Conservation (phyloP, 192 early-diverging fungal species). For the Pilaira anomala region DNA sequence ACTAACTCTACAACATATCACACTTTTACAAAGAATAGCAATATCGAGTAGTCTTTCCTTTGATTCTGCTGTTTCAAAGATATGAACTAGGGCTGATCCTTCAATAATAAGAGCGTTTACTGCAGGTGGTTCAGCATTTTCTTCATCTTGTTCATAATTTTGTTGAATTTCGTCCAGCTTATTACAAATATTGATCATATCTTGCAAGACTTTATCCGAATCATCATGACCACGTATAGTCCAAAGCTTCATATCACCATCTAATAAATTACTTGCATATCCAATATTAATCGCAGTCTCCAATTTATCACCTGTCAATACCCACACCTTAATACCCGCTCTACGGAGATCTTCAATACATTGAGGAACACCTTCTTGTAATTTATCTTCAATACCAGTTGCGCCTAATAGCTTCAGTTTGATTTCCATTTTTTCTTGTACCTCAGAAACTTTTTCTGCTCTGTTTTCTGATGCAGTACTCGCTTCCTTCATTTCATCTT, state of each 20-base stretch:
- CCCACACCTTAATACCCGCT: slow-evolving; percentile 96
- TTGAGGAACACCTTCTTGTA: slow-evolving; percentile 95
- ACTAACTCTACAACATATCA: slow-evolving; percentile 89
- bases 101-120: slow-evolving; percentile 81
- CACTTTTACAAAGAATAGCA: slow-evolving; percentile 75
- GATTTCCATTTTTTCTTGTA: slow-evolving; percentile 77
- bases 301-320: slow-evolving; percentile 95
- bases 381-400: slow-evolving; percentile 95
- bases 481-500: slow-evolving; percentile 69
- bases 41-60: slow-evolving; percentile 61
- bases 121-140: neutral
- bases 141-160: neutral
- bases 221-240: slow-evolving; percentile 38
- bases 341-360: slow-evolving; percentile 76
- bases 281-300: slow-evolving; percentile 99
- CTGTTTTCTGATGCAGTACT: slow-evolving; percentile 67
- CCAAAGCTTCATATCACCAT: slow-evolving; percentile 68
- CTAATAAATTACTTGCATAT: slow-evolving; percentile 75
- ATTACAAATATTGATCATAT: slow-evolving; percentile 48
- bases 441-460: slow-evolving; percentile 64
- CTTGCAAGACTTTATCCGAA: neutral
- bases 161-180: neutral
- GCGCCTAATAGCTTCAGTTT: slow-evolving; percentile 85
- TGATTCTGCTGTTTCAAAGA: slow-evolving; percentile 53
- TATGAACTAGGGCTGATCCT: slow-evolving; percentile 59